phyloP scores from a whole-genome alignment of 768 basidiomycete species.

The Xerocomellus chrysenteron region DNA sequence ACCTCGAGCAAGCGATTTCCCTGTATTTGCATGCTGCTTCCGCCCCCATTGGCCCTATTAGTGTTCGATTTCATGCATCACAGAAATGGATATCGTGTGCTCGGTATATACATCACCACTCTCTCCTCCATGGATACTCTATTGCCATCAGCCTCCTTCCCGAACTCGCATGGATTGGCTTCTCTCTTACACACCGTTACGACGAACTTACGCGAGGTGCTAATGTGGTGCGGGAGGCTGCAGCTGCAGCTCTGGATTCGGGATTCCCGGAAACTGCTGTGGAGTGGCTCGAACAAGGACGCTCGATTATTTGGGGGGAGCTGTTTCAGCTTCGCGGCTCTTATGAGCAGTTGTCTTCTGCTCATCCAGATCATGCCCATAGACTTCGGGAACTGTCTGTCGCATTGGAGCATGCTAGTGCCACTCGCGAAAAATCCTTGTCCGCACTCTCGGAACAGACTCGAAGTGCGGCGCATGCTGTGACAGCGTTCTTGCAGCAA shows the following conservation, averaged over 20 bases:
- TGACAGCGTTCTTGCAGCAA: no score
- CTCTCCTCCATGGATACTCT: slow-evolving; percentile 19
- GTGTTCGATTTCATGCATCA: slow-evolving; percentile 5
- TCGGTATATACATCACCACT: not conserved
- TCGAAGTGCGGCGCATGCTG: no score
- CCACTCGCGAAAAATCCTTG: not conserved
- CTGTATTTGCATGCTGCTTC: slow-evolving; percentile 4
- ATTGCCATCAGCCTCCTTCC: slow-evolving; percentile 20
- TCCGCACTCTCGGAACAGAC: not conserved
- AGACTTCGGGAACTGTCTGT: not conserved
- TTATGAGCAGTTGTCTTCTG: slow-evolving; percentile 1
- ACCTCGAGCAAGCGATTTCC: not conserved
- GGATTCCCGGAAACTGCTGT: slow-evolving; percentile 3
- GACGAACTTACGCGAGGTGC: slow-evolving; percentile 7
- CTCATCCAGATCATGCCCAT: not conserved
- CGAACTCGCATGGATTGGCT: slow-evolving; percentile 13
- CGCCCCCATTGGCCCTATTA: not conserved
- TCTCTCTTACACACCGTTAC: slow-evolving; percentile 17
- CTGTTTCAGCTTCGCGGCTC: slow-evolving; percentile 14
- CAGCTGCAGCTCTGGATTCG: slow-evolving; percentile 18
- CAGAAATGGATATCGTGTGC: slow-evolving; percentile 5
- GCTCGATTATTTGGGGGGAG: slow-evolving; percentile 17
- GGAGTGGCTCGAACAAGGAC: slow-evolving; percentile 19
- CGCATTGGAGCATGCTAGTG: not conserved
- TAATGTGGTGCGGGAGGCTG: slow-evolving; percentile 22